A percentile compares a stretch with the other conserved stretches of the same genome.
phyloP scores from a whole-genome alignment of 2,329 filamentous ascomycete species.

The Cordyceps cicadae region DNA sequence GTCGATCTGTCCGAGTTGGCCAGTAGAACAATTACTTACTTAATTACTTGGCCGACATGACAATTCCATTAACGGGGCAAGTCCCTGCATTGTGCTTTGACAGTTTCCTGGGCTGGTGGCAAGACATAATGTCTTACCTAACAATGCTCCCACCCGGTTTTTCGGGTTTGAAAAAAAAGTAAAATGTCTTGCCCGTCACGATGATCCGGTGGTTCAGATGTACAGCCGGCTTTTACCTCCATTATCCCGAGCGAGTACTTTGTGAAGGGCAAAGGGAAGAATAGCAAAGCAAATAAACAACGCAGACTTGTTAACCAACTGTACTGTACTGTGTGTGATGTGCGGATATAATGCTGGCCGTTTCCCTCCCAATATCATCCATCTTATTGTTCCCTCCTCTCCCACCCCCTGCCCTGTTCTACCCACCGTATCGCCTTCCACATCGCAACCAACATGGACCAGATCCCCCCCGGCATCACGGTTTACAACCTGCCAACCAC shows the following conservation, averaged over 20 bases:
- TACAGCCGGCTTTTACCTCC: neutral
- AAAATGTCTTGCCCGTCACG: conserved; percentile 5
- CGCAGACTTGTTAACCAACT: neutral
- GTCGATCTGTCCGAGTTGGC: neutral
- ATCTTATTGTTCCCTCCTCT: neutral
- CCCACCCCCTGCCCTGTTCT: neutral
- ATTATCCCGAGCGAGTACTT: neutral
- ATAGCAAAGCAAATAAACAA: neutral
- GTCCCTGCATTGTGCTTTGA: neutral
- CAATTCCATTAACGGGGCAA: neutral
- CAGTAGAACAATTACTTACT: no score
- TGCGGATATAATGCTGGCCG: neutral
- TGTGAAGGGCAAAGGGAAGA: neutral
- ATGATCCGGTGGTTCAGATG: neutral
- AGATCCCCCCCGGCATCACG: conserved; percentile 15
- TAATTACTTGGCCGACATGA: no score
- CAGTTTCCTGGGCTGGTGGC: neutral
- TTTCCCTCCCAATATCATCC: neutral
- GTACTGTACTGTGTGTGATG: no score
- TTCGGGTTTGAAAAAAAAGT: conserved; percentile 5
- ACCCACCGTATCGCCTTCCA: neutral
- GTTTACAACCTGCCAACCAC: conserved; percentile 22
- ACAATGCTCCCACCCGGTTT: neutral
- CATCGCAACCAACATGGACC: neutral
- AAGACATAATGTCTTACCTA: neutral